Evolutionary conservation across 2,329 filamentous ascomycete species (phyloP).

Genomic region (Stachybotrys echinatus): DNA sequence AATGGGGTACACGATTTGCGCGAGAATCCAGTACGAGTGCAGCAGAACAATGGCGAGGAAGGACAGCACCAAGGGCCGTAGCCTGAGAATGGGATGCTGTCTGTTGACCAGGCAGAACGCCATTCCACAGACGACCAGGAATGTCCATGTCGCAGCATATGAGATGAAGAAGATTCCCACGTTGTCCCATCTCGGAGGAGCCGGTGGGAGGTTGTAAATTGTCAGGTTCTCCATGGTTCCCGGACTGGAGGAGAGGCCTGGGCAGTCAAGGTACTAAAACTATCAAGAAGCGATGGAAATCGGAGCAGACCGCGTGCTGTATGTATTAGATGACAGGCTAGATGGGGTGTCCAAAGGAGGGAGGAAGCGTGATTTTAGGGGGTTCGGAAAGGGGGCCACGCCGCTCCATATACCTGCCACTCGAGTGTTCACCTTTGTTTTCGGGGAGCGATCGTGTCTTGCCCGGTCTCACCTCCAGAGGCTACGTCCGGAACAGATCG

Average conservation of each 20-base stretch:
- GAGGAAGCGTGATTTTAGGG: too few species aligned
- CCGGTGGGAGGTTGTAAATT: constrained; percentile 21
- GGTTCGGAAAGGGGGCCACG: too few species aligned
- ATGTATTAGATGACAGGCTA: too few species aligned
- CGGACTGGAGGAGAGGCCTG: not conserved
- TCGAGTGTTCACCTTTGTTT: too few species aligned
- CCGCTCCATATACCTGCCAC: too few species aligned
- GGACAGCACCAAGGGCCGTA: constrained; percentile 33
- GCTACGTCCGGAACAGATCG: too few species aligned
- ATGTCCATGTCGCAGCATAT: constrained; percentile 20
- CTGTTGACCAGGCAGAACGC: constrained; percentile 30
- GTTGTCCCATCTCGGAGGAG: constrained; percentile 17
- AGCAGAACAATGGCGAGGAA: constrained; percentile 31
- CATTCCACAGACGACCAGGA: constrained; percentile 26
- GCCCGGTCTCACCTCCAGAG: too few species aligned
- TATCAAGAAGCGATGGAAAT: too few species aligned
- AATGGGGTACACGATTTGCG: constrained; percentile 30
- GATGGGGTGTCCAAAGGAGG: too few species aligned
- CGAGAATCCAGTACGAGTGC: constrained; percentile 34
- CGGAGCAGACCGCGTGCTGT: too few species aligned
- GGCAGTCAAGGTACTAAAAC: not conserved
- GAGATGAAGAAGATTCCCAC: constrained; percentile 22
- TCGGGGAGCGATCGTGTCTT: too few species aligned
- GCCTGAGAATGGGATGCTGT: constrained; percentile 27
- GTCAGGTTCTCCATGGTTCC: constrained; percentile 10